These are phyloP conservation scores for Fusarium siculi DNA, from an alignment of 2,329 filamentous ascomycete genomes.

Conservation along the genomic window DNA sequence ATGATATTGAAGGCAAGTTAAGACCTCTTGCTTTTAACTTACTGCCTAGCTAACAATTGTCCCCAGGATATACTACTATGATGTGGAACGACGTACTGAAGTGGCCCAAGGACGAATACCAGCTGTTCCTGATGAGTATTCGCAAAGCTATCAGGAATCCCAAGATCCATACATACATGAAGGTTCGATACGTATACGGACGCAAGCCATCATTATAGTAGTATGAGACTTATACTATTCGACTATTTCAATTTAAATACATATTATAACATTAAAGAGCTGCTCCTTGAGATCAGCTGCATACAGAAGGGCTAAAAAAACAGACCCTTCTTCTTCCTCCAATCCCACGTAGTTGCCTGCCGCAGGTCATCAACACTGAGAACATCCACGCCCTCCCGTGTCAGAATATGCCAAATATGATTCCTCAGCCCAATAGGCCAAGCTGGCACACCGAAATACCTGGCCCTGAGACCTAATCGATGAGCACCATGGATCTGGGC, in stretches of 20 bases:
- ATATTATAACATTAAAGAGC: no score
- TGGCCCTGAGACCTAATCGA: neutral
- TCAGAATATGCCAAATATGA: neutral
- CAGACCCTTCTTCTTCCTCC: neutral
- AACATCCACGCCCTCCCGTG: neutral
- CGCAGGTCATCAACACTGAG: neutral
- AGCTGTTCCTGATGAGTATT: conserved; percentile 33
- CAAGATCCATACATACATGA: conserved; percentile 33
- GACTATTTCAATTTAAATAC: no score
- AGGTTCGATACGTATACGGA: conserved; percentile 32
- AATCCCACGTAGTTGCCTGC: neutral
- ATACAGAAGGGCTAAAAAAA: neutral
- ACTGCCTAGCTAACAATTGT: fast-evolving
- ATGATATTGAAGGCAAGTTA: conserved; percentile 27
- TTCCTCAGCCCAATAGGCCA: neutral
- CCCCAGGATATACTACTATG: neutral
- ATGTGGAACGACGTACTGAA: conserved; percentile 36
- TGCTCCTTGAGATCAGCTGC: neutral
- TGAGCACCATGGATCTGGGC: neutral
- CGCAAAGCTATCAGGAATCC: conserved; percentile 31
- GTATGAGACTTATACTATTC: no score
- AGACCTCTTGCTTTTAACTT: fast-evolving
- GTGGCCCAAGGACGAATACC: conserved; percentile 36
- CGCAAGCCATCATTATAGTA: conserved; percentile 6
- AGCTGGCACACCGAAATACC: neutral